Evolutionary conservation across 495 filamentous ascomycete genomes (phyloP).

Genomic region (Penicillium roqueforti): DNA sequence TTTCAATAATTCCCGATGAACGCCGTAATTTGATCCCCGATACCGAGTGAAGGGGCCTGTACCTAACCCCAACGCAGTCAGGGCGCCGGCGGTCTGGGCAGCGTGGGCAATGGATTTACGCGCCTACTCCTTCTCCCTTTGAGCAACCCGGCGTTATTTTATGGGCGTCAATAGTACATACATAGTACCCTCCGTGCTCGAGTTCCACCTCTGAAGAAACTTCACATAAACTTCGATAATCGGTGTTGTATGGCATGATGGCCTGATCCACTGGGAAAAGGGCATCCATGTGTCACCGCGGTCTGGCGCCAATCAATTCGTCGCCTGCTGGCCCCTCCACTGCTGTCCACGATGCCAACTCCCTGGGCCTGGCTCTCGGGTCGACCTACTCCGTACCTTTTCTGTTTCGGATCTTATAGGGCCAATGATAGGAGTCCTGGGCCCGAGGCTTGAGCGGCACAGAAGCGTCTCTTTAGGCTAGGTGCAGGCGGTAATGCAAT

Average conservation of each 20-base stretch:
- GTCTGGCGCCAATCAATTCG: conserved; percentile 5
- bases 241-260: not conserved
- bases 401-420: not conserved
- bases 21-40: conserved; percentile 1
- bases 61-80: conserved; percentile 8
- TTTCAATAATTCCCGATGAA: not conserved
- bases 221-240: not conserved
- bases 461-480: conserved; percentile 16
- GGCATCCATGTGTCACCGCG: conserved; percentile 19
- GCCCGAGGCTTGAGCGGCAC: not conserved
- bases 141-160: not conserved
- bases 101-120: not conserved
- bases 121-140: not conserved
- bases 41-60: not conserved
- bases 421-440: not conserved
- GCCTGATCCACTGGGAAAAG: conserved; percentile 4
- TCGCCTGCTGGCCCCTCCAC: not conserved
- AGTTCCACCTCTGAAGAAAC: not conserved
- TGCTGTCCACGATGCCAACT: conserved; percentile 2
- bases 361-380: conserved; percentile 5
- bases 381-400: not conserved
- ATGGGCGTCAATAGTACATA: not conserved
- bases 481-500: conserved; percentile 27
- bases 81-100: conserved; percentile 5
- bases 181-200: not conserved